Conservation (phyloP, 345 rosid species). For the Capsella bursapastoris region DNA sequence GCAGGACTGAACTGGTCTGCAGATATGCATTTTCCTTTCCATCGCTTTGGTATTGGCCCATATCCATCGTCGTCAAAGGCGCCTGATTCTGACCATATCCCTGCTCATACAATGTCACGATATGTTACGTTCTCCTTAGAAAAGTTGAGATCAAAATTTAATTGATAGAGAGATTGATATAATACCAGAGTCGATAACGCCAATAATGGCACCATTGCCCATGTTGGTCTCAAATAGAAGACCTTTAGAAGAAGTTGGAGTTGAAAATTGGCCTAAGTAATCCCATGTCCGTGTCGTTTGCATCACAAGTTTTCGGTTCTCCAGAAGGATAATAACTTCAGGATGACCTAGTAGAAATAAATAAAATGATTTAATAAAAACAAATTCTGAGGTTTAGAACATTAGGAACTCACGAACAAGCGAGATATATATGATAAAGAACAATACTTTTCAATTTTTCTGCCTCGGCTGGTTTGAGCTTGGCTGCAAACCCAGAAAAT, state of each 20-base stretch:
- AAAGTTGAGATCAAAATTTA: background rate
- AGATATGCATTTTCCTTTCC: conserved; percentile 54
- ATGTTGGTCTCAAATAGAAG: conserved; percentile 36
- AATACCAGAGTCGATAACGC: conserved; percentile 46
- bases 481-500: conserved; percentile 67
- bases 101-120: background rate
- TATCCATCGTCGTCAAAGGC: conserved; percentile 50
- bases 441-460: conserved; percentile 34
- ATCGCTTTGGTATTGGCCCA: conserved; percentile 50
- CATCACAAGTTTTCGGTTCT: conserved; percentile 42
- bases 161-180: background rate
- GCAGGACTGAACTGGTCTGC: conserved; percentile 42
- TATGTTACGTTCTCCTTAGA: conserved; percentile 3
- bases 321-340: conserved; percentile 42
- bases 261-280: conserved; percentile 44
- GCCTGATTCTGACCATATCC: conserved; percentile 46
- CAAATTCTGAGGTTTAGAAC: background rate
- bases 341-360: conserved; percentile 42
- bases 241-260: conserved; percentile 34
- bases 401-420: conserved; percentile 28
- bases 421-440: background rate
- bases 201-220: conserved; percentile 45
- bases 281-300: conserved; percentile 60
- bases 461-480: conserved; percentile 51
- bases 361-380: background rate